Percentiles rank a stretch among this genome's conserved stretches.
Conservation (phyloP, 257 asterid genomes). For the Penstemon eatonii region DNA sequence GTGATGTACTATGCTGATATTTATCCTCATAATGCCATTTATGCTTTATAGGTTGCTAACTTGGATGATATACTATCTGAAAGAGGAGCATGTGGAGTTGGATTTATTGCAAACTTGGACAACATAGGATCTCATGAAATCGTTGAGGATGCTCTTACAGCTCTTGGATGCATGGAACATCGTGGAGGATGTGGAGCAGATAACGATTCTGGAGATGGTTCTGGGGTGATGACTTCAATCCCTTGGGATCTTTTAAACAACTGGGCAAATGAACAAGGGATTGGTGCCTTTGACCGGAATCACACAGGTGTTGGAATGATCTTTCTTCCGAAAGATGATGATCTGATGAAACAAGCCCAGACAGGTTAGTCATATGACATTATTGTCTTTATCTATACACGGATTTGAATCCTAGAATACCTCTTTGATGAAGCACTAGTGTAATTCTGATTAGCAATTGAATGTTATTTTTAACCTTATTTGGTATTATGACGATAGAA, state of each 20-base stretch:
- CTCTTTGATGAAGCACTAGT: background rate
- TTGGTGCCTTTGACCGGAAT: constrained; percentile 59
- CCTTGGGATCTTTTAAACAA: constrained; percentile 91
- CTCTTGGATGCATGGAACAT: constrained; percentile 99
- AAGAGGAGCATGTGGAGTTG: constrained; percentile 98
- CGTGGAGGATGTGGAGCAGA: constrained; percentile 99
- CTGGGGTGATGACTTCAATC: constrained; percentile 93
- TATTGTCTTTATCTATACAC: background rate
- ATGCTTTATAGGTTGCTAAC: constrained; percentile 67
- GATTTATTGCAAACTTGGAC: constrained; percentile 92
- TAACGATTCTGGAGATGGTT: constrained; percentile 99
- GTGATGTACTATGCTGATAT: constrained; percentile 15
- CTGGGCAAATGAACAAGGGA: constrained; percentile 89
- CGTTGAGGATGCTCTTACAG: constrained; percentile 88
- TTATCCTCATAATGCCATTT: constrained; percentile 12
- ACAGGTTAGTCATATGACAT: constrained; percentile 50
- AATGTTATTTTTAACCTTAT: background rate
- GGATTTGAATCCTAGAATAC: background rate
- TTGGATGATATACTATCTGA: constrained; percentile 86
- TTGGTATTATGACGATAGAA: background rate
- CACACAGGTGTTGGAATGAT: constrained; percentile 97
- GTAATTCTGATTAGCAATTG: constrained; percentile 13
- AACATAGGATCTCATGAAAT: constrained; percentile 74
- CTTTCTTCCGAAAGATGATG: constrained; percentile 83
- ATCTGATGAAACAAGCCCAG: constrained; percentile 65